Percentiles rank a stretch among this genome's conserved stretches.
Evolutionary conservation across 1,284 basidiomycete genomes (phyloP).

Genomic region (Trichosporon faecale): DNA sequence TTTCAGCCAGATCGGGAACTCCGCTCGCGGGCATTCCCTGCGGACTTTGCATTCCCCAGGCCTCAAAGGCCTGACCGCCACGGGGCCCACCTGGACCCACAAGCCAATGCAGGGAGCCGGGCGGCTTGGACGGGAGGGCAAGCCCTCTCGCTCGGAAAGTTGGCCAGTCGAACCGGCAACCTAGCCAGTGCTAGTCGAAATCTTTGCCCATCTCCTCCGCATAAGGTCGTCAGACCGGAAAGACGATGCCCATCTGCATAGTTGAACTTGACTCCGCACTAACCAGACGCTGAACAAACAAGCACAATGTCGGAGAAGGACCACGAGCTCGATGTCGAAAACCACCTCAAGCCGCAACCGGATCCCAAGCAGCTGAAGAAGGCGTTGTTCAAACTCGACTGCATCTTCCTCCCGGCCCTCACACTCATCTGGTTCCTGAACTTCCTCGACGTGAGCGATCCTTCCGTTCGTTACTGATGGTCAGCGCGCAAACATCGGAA

Average conservation of each 20-base stretch:
- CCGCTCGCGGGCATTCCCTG: not conserved
- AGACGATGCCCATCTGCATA: not conserved
- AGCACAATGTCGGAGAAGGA: not conserved
- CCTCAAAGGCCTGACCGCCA: not conserved
- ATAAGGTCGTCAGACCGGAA: not conserved
- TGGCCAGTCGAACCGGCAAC: not conserved
- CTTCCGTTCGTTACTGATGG: not conserved
- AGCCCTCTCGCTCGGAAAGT: not conserved
- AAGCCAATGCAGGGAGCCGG: not conserved
- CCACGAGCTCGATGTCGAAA: not conserved
- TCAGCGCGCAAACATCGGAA: slow-evolving; percentile 55
- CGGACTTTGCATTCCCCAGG: not conserved
- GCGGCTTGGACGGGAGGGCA: not conserved
- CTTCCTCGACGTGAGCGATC: slow-evolving; percentile 52
- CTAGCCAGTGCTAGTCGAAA: not conserved
- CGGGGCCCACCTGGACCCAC: not conserved
- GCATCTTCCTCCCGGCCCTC: slow-evolving; percentile 29
- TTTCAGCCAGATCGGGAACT: not conserved
- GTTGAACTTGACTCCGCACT: not conserved
- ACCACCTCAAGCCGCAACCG: not conserved
- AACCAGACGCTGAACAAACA: not conserved
- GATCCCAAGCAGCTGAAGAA: slow-evolving; percentile 10
- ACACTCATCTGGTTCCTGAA: slow-evolving; percentile 47
- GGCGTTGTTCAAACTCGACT: slow-evolving; percentile 33
- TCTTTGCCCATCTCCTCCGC: not conserved